Percentiles rank a stretch among this genome's conserved stretches.
These are phyloP conservation scores for Peniophora sp. DNA, from an alignment of 1,284 basidiomycete genomes.

Conservation along the genomic window DNA sequence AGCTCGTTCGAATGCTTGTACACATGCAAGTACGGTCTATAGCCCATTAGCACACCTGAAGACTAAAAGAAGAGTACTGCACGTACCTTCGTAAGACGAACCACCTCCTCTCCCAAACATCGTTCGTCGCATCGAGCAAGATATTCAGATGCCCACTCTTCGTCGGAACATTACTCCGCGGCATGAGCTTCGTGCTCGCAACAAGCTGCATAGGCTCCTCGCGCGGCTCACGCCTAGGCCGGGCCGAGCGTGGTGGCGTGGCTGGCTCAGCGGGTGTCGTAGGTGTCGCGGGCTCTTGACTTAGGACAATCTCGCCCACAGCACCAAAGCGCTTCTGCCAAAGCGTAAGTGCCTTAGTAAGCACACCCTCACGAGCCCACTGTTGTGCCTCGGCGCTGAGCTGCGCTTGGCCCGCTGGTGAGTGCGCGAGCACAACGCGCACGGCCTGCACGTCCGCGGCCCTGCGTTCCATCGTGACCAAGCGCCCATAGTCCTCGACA, in stretches of 20 bases:
- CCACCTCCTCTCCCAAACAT: slow-evolving; percentile 79
- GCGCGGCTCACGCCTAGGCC: slow-evolving; percentile 25
- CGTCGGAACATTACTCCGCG: slow-evolving; percentile 70
- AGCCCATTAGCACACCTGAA: background rate
- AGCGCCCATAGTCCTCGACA: slow-evolving; percentile 75
- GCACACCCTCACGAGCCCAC: slow-evolving; percentile 55
- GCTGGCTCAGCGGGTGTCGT: slow-evolving; percentile 15
- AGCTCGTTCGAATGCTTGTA: slow-evolving; percentile 77
- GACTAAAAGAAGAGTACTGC: background rate
- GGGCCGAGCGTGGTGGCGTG: slow-evolving; percentile 34
- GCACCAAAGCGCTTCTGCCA: slow-evolving; percentile 84
- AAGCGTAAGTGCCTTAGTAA: slow-evolving; percentile 59
- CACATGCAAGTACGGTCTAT: slow-evolving; percentile 84
- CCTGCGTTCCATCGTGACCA: slow-evolving; percentile 62
- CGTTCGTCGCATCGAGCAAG: slow-evolving; percentile 70
- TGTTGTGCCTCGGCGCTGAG: slow-evolving; percentile 45
- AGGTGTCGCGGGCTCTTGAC: slow-evolving; percentile 51
- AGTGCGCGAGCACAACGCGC: slow-evolving; percentile 63
- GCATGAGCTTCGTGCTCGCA: slow-evolving; percentile 64
- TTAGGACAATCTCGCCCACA: slow-evolving; percentile 69
- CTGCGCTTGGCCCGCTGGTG: slow-evolving; percentile 33
- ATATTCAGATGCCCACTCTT: slow-evolving; percentile 81
- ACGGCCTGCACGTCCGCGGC: slow-evolving; percentile 88
- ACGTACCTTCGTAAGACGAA: slow-evolving; percentile 81
- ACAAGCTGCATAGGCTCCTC: slow-evolving; percentile 56